Evolutionary conservation across 2,329 filamentous ascomycete species (phyloP).

Genomic region (Phyllachora maydis): DNA sequence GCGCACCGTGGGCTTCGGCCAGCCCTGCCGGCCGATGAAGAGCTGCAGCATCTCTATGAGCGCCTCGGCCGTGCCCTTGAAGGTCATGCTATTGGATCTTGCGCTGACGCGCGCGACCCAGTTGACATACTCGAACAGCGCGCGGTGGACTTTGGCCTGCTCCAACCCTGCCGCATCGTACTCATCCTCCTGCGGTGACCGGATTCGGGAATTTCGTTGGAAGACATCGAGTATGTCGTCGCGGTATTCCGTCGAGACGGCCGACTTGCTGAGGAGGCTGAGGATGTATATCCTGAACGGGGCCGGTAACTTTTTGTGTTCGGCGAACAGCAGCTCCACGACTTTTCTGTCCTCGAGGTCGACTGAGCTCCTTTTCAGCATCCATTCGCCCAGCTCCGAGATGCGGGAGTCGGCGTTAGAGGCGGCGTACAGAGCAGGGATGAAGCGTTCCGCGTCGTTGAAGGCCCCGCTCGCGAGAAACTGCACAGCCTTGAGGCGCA

Average conservation of each 20-base stretch:
- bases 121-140: conserved; percentile 69
- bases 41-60: conserved; percentile 48
- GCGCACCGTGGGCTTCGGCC: conserved; percentile 41
- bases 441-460: conserved; percentile 59
- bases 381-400: conserved; percentile 68
- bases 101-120: conserved; percentile 66
- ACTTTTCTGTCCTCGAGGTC: conserved; percentile 49
- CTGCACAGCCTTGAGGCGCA: conserved; percentile 45
- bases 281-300: conserved; percentile 64
- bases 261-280: conserved; percentile 55
- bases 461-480: conserved; percentile 78
- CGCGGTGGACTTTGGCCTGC: conserved; percentile 57
- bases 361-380: conserved; percentile 60
- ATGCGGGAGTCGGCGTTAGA: conserved; percentile 67
- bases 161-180: conserved; percentile 43
- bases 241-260: conserved; percentile 48
- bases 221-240: conserved; percentile 49
- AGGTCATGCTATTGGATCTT: conserved; percentile 21
- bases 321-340: conserved; percentile 44
- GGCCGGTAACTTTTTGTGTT: conserved; percentile 55
- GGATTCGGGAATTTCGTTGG: conserved; percentile 39
- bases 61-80: conserved; percentile 43
- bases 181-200: too few species aligned
- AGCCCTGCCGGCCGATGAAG: conserved; percentile 65
- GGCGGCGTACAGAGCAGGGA: conserved; percentile 67